Evolutionary conservation across 2,329 filamentous ascomycete species (phyloP), one percentile per base, ranked within the genome.

Genomic region (Colletotrichum lupini): DNA sequence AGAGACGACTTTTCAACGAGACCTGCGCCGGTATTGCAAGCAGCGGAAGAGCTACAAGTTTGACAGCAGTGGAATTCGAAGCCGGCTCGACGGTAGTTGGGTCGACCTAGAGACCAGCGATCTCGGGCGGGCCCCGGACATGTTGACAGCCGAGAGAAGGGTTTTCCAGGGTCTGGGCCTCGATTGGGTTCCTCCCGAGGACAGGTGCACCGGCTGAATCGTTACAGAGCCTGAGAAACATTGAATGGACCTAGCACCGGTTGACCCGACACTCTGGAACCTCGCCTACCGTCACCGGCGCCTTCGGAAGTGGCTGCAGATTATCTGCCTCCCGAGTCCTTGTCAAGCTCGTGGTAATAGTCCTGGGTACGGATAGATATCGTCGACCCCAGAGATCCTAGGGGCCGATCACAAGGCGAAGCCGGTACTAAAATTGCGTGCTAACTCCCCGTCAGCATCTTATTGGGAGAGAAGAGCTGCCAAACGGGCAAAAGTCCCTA

Each of bases 1-100:
- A 1, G 96, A 92, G 1, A 97, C 92, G 0, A 98, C 95, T 0
- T 98, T 98, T 77, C 91, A 98, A 84, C 87, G 96, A 28, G 97
- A 98, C 81, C 81, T 98, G 67, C 87, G 96, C 53, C 86, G 92
- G 42, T 97, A 96, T 82, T 94, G 92, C 74, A 95, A 94, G 81
- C 87, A 91, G 49, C 86, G 88, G 70, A 92, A 90, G 77, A 86
- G 86, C 0, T 92, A 94, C 87, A 97, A 97, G 81, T 98, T 98
- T 79, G 95, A 98, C 80, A 97, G 93, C 75, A 97, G 94, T 78
- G 97, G 97, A 0, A 90, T 98, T 12, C 88, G 95, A 57, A 91
- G 91, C 77, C 87, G 92, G 9, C 81, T 78, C 9, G 90, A 91
- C 67, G 94, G 94, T 1, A 82, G 83, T 3, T 92, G 92, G 85